Evolutionary conservation across 805 yeast genomes (phyloP).

Genomic region (Ogataea ramenticola): DNA sequence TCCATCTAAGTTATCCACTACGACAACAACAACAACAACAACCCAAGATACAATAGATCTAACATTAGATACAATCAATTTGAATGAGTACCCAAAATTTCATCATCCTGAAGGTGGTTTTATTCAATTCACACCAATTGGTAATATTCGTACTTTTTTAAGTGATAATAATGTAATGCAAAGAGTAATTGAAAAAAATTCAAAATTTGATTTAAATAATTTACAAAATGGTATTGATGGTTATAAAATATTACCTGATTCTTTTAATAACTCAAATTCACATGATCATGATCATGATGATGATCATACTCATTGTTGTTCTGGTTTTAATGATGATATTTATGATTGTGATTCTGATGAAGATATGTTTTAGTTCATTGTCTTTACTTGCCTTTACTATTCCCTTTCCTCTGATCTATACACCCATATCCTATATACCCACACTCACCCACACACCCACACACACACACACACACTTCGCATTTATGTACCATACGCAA

Average conservation of each 20-base stretch:
- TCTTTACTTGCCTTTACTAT: too few species aligned
- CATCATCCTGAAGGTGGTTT: constrained; percentile 58
- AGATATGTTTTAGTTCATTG: constrained; percentile 1
- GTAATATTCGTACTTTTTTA: constrained; percentile 41
- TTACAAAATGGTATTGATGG: constrained; percentile 30
- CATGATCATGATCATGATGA: constrained; percentile 8
- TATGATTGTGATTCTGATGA: constrained; percentile 21
- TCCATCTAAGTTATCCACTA: constrained; percentile 1
- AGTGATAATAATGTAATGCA: constrained; percentile 37
- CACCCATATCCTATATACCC: too few species aligned
- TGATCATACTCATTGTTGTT: constrained; percentile 3
- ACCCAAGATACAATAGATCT: constrained; percentile 2
- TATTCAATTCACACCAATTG: constrained; percentile 57
- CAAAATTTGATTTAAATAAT: constrained; percentile 26
- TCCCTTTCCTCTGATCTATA: not conserved
- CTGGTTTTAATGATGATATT: constrained; percentile 12
- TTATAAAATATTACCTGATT: constrained; percentile 24
- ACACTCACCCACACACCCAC: too few species aligned
- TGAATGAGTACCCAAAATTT: constrained; percentile 47
- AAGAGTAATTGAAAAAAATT: constrained; percentile 40
- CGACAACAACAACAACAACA: too few species aligned
- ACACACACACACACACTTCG: too few species aligned
- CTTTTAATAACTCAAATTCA: constrained; percentile 2
- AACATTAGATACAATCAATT: constrained; percentile 21
- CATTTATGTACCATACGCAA: too few species aligned